Base-by-base conservation (phyloP, 2,329 filamentous ascomycete genomes). In the Penicillium digitatum region DNA sequence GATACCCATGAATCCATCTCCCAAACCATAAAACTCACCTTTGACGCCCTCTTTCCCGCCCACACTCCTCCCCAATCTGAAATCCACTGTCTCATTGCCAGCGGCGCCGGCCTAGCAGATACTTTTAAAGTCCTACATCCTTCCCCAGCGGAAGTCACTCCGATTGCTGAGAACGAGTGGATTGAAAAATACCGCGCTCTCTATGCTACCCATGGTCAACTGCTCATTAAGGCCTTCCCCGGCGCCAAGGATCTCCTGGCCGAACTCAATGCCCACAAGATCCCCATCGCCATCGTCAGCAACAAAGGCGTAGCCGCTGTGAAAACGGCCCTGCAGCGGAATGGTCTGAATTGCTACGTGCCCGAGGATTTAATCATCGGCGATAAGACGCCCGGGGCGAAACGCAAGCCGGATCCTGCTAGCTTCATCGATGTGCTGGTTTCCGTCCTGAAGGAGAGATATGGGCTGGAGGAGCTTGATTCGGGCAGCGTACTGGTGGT, bases 211-310 rank as follows among this genome's bases (percentile, higher is more conserved):
- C 60, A 64, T 37, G 64, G 65, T 3, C 62, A 64, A 38, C 40
- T 44, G 11, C 63, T 62, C 10, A 51, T 64, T 10, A 57, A 52
- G 1, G 54, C 64, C 12, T 68, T 62, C 39, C 55, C 60, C 1
- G 59, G 56, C 10, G 56, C 62, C 3, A 52, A 52, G 22, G 40
- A 58, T 0, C 54, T 67, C 3, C 35, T 67, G 14, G n/a, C 34
- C 0, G 31, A 52, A 7, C 46, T 66, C 3, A 52, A 50, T 14
- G 34, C 43, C 3, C 54, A 38, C 8, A 39, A 55, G 1, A 42
- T 66, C 9, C 58, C 60, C 27, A 52, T 64, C 29, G 59, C 62
- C 0, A 65, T 67, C 35, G 55, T 67, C 9, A 67, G 63, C 32
- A 67, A 68, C 31, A 67, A 67, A 43, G 59, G 52, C 2, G 58